Base-by-base conservation (phyloP, 495 filamentous ascomycete genomes). In the Penicillium turbatum region DNA sequence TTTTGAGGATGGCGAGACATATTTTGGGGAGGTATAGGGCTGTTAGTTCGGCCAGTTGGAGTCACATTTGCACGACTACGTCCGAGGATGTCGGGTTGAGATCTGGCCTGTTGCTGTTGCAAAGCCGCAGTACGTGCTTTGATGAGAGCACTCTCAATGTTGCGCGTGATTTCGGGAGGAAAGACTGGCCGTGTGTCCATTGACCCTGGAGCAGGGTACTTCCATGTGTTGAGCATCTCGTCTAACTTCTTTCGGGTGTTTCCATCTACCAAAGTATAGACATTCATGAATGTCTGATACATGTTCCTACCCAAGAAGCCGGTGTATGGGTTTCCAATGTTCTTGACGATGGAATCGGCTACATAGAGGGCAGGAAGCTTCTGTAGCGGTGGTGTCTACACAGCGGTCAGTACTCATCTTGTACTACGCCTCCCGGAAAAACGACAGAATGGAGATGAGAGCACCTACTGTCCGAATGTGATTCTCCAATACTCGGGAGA, bases 151-250 rank as follows among this genome's bases (percentile, higher is more conserved):
- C 86, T 95, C 66, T 98, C 93, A 59, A 98, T 97, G 48, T 87
- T 86, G 34, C 88, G 81, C 34, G 90, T 95, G 37, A 87, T 79
- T 21, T 97, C 90, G 11, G 80, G 75, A 13, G 89, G 82, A 67
- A 98, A 98, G 46, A 98, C 92, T 2, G 93, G 92, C 57, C 87
- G 80, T 2, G 83, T 82, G 61, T 95, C 90, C 48, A 92, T 78
- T 11, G 93, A 96, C 16, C 92, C 93, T 0, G 92, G 89, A 4
- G 96, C 89, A 15, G 95, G 89, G 66, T 95, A 88, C 68, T 96
- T 98, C 93, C 93, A 98, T 0, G 93, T 98, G 73, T 89, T 92
- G 45, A 97, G 80, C 88, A 98, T 92, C 70, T 95, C 91, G 54
- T 97, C 92, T 75, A 98, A 84, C 71, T 93, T 92, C 50, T 84